Base-by-base conservation (phyloP, 2,329 filamentous ascomycete species). In the Elsinoe batatas region DNA sequence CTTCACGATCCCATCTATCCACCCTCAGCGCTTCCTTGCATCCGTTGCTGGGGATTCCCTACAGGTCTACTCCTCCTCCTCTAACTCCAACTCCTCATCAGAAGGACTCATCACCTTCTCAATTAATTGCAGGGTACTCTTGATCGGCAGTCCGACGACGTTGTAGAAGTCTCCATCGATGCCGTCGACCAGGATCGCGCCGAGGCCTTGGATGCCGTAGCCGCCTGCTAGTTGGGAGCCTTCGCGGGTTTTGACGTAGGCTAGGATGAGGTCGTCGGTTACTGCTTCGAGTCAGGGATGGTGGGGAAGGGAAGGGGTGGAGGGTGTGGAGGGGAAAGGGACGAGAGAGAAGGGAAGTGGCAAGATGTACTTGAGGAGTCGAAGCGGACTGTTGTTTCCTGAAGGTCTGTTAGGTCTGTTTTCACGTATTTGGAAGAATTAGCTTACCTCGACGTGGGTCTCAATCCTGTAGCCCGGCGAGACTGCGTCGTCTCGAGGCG, bases 141-240 rank as follows among this genome's bases (percentile, higher is more conserved):
- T 80, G 61, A 97, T 77, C 6, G 93, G 93, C 69, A 98, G 69
- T 0, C 93, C 93, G 26, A 98, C 84, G 1, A 97, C 93, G 69
- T 97, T 97, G 74, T 98, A 93, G 64, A 89, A 88, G 55, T 82
- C 83, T 10, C 93, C 93, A 61, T 95, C 88, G 61, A 98, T 87
- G 69, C 79, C 85, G 69, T 96, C 90, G 11, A 98, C 83, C 57
- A 98, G 71, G 68, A 96, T 83, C 7, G 87, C 85, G 1, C 88
- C 93, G 10, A 91, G 76, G 0, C 91, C 93, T 71, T 98, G 93
- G 54, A 98, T 81, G 1, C 89, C 93, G 70, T 98, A 98, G 0
- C 93, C 93, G 1, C 93, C 93, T 0, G 93, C 93, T 76, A 97
- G 98, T 71, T 97, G 93, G 10, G 83, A 90, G 1, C 93, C 93